Percentiles rank a stretch among this genome's conserved stretches.
phyloP scores from a whole-genome alignment of 1,284 basidiomycete species.

The Anthracocystis walkeri region DNA sequence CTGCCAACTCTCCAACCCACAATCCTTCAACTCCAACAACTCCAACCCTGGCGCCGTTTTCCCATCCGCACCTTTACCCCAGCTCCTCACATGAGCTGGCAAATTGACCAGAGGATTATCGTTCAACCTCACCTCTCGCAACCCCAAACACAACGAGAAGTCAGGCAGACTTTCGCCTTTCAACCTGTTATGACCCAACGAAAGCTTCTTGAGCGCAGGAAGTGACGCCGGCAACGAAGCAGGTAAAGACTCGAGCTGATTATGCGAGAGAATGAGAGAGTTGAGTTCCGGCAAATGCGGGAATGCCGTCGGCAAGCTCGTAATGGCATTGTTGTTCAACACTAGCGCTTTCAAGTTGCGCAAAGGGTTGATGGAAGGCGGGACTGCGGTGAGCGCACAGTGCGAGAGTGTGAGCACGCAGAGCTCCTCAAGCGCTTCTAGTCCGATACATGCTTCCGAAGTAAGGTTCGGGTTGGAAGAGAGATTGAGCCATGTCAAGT shows the following conservation, averaged over 20 bases:
- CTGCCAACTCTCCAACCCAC: slow-evolving; percentile 56
- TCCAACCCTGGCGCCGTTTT: slow-evolving; percentile 57
- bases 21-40: slow-evolving; percentile 61
- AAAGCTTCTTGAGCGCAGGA: slow-evolving; percentile 64
- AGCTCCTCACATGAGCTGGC: slow-evolving; percentile 51
- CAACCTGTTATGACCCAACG: slow-evolving; percentile 59
- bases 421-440: slow-evolving; percentile 44
- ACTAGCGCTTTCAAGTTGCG: slow-evolving; percentile 61
- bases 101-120: slow-evolving; percentile 52
- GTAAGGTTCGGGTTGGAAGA: slow-evolving; percentile 28
- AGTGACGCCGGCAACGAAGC: slow-evolving; percentile 55
- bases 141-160: slow-evolving; percentile 53
- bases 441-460: slow-evolving; percentile 35
- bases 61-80: slow-evolving; percentile 63
- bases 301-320: slow-evolving; percentile 31
- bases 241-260: slow-evolving; percentile 54
- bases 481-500: slow-evolving; percentile 47
- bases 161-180: slow-evolving; percentile 54
- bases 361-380: slow-evolving; percentile 42
- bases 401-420: slow-evolving; percentile 58
- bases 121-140: slow-evolving; percentile 63
- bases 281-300: slow-evolving; percentile 66
- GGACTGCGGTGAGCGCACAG: slow-evolving; percentile 44
- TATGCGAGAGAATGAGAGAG: slow-evolving; percentile 66
- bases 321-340: slow-evolving; percentile 59